Base-by-base conservation (phyloP, 2,329 filamentous ascomycete genomes). In the Colletotrichum nymphaeae region DNA sequence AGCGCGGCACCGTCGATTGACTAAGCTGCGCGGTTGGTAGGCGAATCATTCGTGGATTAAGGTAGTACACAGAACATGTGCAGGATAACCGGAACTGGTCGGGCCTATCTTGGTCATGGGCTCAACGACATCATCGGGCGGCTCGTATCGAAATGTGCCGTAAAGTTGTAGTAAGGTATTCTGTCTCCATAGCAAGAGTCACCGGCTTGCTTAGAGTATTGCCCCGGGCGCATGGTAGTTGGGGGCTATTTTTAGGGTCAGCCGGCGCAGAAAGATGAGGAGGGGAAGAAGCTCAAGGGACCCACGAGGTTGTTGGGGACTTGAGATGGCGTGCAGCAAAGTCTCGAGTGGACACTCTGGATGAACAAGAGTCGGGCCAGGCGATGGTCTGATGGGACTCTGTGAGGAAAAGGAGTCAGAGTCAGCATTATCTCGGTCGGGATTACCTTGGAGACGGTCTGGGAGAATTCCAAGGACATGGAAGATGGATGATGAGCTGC, bases 161-260 rank as follows among this genome's bases (percentile, higher is more conserved):
- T 28, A 32, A 5, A 35, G 8, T 35, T 8, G 32, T 35, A 35
- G 32, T 28, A 1, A 28, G 26, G 26, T 30, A 9, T 22, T 5
- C 12, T 28, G 11, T 26, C 49, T n/a, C 8, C 14, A 19, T 56
- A 42, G 14, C 26, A 22, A 30, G 32, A 65, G 9, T 42, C 63
- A 19, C 11, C 3, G 5, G 30, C 4, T 28, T 55, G 22, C 14
- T 28, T 22, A n/a, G 16, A 32, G n/a, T 56, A 30, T 24, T 32
- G n/a, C 28, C 6, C 62, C 11, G 22, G 19, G 6, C 49, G 16
- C 32, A 53, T 42, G 26, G 30, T 30, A 42, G 42, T 22, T 65
- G 66, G 46, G 70, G 60, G 46, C 70, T 73, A 73, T 73, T 70
- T 73, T 73, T 73, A 58, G 69, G 55, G 42, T n/a, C n/a, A 35